Percentiles rank a stretch among this genome's conserved stretches.
Evolutionary conservation across 2,329 filamentous ascomycete species (phyloP).

Genomic region (Monosporascus sp.): DNA sequence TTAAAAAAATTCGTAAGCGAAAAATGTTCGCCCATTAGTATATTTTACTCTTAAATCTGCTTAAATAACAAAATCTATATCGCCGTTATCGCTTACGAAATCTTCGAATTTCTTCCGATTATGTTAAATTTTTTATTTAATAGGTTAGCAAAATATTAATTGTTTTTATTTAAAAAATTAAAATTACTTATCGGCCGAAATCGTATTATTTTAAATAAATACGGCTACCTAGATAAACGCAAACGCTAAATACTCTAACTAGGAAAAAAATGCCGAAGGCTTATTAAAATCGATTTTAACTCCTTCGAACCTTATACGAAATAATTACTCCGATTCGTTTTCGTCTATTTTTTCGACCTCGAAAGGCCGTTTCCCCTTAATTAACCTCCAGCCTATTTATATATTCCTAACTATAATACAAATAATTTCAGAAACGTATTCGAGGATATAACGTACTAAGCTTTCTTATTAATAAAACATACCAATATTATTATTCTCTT

Average conservation of each 20-base stretch:
- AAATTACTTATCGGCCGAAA: constrained; percentile 33
- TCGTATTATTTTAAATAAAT: constrained; percentile 25
- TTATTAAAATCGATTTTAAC: constrained; percentile 7
- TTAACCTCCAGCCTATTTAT: too few relatives aligned
- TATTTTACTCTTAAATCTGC: constrained; percentile 26
- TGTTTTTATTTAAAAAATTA: constrained; percentile 27
- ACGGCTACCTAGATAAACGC: constrained; percentile 30
- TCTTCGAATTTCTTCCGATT: constrained; percentile 28
- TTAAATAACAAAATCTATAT: too few relatives aligned
- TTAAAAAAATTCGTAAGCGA: constrained; percentile 44
- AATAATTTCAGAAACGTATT: too few relatives aligned
- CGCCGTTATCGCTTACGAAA: constrained; percentile 33
- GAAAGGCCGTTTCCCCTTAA: too few relatives aligned
- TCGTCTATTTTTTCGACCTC: too few relatives aligned
- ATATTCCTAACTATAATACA: too few relatives aligned
- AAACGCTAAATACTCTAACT: constrained; percentile 27
- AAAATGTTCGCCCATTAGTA: constrained; percentile 34
- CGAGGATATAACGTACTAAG: too few relatives aligned
- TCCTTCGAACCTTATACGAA: too few relatives aligned
- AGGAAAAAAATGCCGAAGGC: constrained; percentile 17
- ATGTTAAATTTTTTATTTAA: constrained; percentile 27
- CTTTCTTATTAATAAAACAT: too few relatives aligned
- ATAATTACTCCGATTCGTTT: too few relatives aligned
- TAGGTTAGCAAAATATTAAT: constrained; percentile 22
- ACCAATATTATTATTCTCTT: too few relatives aligned